Evolutionary conservation across 176 grass and related monocot genomes (phyloP).

Genomic region (Oryza meyeriana): DNA sequence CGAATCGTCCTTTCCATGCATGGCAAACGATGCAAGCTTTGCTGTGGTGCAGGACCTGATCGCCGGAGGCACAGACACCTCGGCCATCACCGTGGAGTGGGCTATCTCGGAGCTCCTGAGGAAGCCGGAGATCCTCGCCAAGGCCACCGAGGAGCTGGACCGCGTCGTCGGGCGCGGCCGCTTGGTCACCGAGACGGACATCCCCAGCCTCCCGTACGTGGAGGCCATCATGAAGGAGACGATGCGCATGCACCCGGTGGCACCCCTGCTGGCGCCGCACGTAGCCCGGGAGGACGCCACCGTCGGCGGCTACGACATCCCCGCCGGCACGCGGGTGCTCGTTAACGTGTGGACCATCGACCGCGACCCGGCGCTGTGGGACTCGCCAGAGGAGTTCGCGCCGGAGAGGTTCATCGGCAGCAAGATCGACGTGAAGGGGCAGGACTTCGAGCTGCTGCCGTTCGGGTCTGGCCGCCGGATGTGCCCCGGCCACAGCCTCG

Average conservation of each 20-base stretch:
- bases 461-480: slow-evolving; percentile 59
- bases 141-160: slow-evolving; percentile 58
- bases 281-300: slow-evolving; percentile 35
- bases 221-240: slow-evolving; percentile 61
- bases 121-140: slow-evolving; percentile 37
- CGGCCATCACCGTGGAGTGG: slow-evolving; percentile 47
- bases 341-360: slow-evolving; percentile 56
- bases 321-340: slow-evolving; percentile 30
- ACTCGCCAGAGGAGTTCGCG: slow-evolving; percentile 50
- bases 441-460: slow-evolving; percentile 59
- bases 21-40: background rate
- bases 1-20: too few relatives aligned
- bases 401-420: slow-evolving; percentile 42
- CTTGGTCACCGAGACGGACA: slow-evolving; percentile 48
- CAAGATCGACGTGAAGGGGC: slow-evolving; percentile 50
- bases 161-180: slow-evolving; percentile 41
- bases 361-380: slow-evolving; percentile 50
- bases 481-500: slow-evolving; percentile 57
- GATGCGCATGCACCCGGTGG: slow-evolving; percentile 57
- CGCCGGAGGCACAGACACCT: slow-evolving; percentile 46
- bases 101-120: slow-evolving; percentile 53
- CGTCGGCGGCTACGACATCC: slow-evolving; percentile 44
- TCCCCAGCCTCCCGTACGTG: slow-evolving; percentile 41
- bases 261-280: slow-evolving; percentile 46
- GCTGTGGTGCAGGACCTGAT: slow-evolving; percentile 50